phyloP scores from a whole-genome alignment of 2,329 filamentous ascomycete species.

The Colletotrichum somersetense region DNA sequence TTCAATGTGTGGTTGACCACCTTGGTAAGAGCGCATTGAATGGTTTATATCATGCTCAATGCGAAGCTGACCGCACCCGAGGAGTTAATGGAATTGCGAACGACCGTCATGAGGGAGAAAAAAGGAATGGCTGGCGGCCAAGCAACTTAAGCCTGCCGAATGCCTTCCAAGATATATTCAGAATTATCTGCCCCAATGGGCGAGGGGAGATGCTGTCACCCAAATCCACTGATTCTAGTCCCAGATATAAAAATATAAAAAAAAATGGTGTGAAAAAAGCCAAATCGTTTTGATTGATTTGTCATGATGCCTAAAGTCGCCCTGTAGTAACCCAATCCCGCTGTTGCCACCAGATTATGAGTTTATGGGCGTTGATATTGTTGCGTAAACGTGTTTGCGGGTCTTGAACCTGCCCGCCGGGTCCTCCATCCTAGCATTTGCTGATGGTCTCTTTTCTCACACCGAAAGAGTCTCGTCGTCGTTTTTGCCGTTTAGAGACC shows the following conservation, averaged over 20 bases:
- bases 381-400: conserved; percentile 15
- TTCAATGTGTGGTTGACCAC: conserved; percentile 22
- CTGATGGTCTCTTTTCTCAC: neutral
- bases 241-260: too few species aligned
- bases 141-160: neutral
- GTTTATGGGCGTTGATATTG: conserved; percentile 21
- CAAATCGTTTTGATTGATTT: conserved; percentile 33
- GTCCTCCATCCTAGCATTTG: neutral
- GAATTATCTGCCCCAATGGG: conserved; percentile 37
- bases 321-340: conserved; percentile 24
- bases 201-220: conserved; percentile 27
- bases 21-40: conserved; percentile 7
- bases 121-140: conserved; percentile 11
- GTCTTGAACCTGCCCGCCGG: neutral
- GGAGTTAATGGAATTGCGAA: neutral
- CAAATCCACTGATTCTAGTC: conserved; percentile 14
- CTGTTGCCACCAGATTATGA: conserved; percentile 31
- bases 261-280: neutral
- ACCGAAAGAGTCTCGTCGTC: neutral
- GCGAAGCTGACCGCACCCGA: neutral
- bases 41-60: neutral
- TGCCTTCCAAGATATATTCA: conserved; percentile 33
- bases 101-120: neutral
- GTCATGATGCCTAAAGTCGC: conserved; percentile 29
- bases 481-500: conserved; percentile 49